Percentiles rank a stretch among this genome's conserved stretches.
phyloP scores from a whole-genome alignment of 192 early-diverging fungal species.

The Glomus cerebriforme region DNA sequence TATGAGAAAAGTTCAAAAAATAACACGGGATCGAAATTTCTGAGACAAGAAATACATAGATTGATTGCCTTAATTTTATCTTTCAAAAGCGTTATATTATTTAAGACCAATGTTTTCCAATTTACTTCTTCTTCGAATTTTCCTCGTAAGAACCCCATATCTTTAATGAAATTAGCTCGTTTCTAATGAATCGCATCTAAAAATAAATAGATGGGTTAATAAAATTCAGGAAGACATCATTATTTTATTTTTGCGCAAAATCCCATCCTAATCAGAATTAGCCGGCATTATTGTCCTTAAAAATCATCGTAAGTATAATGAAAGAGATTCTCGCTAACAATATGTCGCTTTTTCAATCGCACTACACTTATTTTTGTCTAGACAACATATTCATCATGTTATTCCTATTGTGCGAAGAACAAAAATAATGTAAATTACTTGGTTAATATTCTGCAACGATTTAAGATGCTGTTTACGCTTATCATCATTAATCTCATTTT shows the following conservation, averaged over 20 bases:
- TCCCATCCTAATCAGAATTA: conserved; percentile 14
- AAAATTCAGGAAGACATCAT: conserved; percentile 17
- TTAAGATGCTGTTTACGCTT: conserved; percentile 14
- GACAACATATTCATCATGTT: conserved; percentile 1
- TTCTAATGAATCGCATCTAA: conserved; percentile 21
- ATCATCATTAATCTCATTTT: conserved; percentile 12
- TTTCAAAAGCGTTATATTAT: background rate
- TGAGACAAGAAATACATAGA: background rate
- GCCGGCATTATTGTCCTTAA: background rate
- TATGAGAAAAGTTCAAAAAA: background rate
- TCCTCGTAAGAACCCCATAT: conserved; percentile 14
- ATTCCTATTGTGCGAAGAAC: background rate
- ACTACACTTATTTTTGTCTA: conserved; percentile 18
- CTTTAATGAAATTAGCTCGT: conserved; percentile 4
- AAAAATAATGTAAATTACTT: conserved; percentile 9
- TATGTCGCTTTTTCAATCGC: conserved; percentile 16
- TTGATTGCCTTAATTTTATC: conserved; percentile 5
- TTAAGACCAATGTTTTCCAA: background rate
- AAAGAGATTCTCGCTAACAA: conserved; percentile 16
- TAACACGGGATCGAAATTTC: background rate
- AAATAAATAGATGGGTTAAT: conserved; percentile 12
- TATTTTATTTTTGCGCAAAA: background rate
- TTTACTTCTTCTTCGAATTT: conserved; percentile 13
- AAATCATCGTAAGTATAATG: conserved; percentile 14
- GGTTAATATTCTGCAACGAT: conserved; percentile 11